Evolutionary conservation across 495 filamentous ascomycete genomes (phyloP), one percentile per base, ranked within the genome.

Genomic region (Penicillium desertorum): DNA sequence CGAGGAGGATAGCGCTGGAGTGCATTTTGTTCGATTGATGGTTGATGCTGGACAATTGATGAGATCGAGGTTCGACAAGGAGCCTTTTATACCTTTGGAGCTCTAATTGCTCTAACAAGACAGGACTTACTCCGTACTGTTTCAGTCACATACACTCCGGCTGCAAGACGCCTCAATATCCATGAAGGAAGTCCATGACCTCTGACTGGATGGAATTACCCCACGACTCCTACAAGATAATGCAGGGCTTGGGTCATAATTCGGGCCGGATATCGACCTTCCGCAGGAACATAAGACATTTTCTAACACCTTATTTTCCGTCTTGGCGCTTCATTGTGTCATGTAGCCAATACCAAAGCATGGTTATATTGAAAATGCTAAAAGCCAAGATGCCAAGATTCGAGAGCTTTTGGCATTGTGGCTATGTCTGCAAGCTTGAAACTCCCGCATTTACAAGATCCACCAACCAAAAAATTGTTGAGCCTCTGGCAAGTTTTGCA

Each of bases 311-410:
- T 48, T 10, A 48, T 48, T 48, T 17, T 48, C 45, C 45, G 45
- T 30, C 45, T 48, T n/a, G 45, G 27, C 34, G 6, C 29, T 4
- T 29, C 29, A 3, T 11, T 30, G 29, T 0, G 29, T 30, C 9
- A 11, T 1, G 14, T 32, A 11, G 25, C 45, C 27, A 48, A 48
- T 48, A 17, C 45, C 27, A 48, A 48, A n/a, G n/a, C 9, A 30
- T 1, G 20, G 8, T 4, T 48, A 12, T 48, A 19, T 29, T 48
- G 27, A 17, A 32, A 32, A 17, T 48, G n/a, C 27, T 9, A 20
- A 17, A 30, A 39, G 48, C 48, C 48, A 51, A 51, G 48, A 51
- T 51, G 48, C 48, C 48, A 51, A 51, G 48, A 41, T 51, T 51
- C 12, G 14, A 1, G 2, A 51, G 32, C 27, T 30, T 41, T 41